These are phyloP conservation scores for Didymella keratinophila DNA, from an alignment of 2,329 filamentous ascomycete species.

Conservation along the genomic window DNA sequence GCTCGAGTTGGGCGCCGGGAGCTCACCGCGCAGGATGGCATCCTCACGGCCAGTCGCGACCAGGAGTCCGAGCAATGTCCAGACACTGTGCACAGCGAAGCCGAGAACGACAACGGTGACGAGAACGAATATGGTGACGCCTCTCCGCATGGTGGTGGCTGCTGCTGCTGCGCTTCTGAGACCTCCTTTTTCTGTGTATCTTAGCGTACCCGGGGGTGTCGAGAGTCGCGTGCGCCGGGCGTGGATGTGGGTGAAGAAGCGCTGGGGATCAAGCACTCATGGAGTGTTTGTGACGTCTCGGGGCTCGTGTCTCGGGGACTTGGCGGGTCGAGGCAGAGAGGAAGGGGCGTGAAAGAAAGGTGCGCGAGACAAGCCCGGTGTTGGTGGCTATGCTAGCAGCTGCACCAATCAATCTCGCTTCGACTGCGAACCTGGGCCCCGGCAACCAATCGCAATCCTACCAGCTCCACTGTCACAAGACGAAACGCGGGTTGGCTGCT, in stretches of 20 bases:
- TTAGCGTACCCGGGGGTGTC: conserved; percentile 1
- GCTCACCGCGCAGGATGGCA: conserved; percentile 70
- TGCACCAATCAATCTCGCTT: conserved; percentile 32
- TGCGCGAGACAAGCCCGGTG: conserved; percentile 19
- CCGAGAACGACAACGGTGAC: conserved; percentile 70
- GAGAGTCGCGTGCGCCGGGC: conserved; percentile 10
- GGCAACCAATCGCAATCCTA: conserved; percentile 9
- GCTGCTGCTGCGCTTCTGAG: conserved; percentile 9
- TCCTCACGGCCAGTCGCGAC: conserved; percentile 72
- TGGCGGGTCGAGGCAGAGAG: conserved; percentile 24
- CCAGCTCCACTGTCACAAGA: conserved; percentile 21
- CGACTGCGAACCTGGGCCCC: conserved; percentile 5
- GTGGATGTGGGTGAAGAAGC: conserved; percentile 14
- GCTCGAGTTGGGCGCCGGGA: conserved; percentile 70
- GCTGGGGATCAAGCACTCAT: conserved; percentile 24
- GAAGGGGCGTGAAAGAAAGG: conserved; percentile 27
- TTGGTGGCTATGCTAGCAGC: conserved; percentile 19
- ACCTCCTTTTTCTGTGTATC: conserved; percentile 34
- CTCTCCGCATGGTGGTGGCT: conserved; percentile 63
- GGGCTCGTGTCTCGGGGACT: conserved; percentile 21
- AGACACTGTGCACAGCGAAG: conserved; percentile 72
- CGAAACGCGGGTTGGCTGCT: conserved; percentile 7
- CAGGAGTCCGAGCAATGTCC: conserved; percentile 74
- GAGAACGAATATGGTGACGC: conserved; percentile 69
- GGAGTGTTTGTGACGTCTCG: conserved; percentile 14